These are phyloP conservation scores for Ceratobasidium sp. DNA, from an alignment of 1,284 basidiomycete genomes.

Conservation along the genomic window DNA sequence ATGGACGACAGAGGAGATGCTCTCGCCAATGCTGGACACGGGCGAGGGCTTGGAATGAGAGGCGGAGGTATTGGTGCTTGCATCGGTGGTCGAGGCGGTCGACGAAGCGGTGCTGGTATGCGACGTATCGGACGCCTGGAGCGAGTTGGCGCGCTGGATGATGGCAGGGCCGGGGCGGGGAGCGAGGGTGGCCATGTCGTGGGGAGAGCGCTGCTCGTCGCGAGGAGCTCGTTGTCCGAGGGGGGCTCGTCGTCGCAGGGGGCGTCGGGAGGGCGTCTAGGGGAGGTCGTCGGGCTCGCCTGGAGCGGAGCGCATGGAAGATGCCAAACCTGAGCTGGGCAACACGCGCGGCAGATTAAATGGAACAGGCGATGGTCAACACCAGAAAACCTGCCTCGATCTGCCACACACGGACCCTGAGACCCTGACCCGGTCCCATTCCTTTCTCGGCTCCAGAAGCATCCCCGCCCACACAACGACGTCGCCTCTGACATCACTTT, in stretches of 20 bases:
- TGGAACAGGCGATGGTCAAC: slow-evolving; percentile 5
- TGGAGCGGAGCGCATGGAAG: slow-evolving; percentile 10
- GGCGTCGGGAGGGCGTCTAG: neutral
- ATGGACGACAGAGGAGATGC: neutral
- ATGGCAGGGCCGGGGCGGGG: slow-evolving; percentile 21
- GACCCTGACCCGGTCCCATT: neutral
- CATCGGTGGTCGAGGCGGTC: neutral
- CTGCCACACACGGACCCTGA: slow-evolving; percentile 20
- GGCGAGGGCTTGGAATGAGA: slow-evolving; percentile 27
- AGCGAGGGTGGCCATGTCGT: slow-evolving; percentile 22
- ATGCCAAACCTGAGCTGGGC: slow-evolving; percentile 3
- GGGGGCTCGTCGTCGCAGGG: neutral
- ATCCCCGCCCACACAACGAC: no score
- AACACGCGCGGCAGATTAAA: slow-evolving; percentile 4
- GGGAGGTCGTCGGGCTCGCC: slow-evolving; percentile 5
- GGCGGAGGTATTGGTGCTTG: slow-evolving; percentile 14
- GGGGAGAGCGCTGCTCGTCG: neutral
- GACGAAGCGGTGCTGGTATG: slow-evolving; percentile 7
- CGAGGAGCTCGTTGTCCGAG: neutral
- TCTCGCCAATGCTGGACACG: slow-evolving; percentile 34
- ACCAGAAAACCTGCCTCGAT: slow-evolving; percentile 24
- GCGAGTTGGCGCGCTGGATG: slow-evolving; percentile 36
- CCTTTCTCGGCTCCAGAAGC: slow-evolving; percentile 18
- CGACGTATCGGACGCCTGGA: slow-evolving; percentile 32
- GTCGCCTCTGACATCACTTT: slow-evolving; percentile 2